phyloP scores from a whole-genome alignment of 331 rosid genomes.

The Acacia pycnantha region DNA sequence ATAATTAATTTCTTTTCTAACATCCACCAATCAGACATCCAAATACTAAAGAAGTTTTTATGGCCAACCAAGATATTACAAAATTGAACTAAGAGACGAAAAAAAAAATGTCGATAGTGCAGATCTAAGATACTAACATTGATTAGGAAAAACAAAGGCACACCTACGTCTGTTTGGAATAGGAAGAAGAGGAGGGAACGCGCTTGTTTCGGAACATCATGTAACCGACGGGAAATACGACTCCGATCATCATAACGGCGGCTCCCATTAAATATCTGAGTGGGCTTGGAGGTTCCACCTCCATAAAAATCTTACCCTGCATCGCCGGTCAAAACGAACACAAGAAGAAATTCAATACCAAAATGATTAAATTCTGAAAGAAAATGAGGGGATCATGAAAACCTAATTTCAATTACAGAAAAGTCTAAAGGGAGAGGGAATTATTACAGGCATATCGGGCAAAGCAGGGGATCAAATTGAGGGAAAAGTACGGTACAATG shows the following conservation, averaged over 20 bases:
- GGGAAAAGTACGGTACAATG: background rate
- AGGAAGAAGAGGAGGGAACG: conserved; percentile 81
- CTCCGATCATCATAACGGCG: conserved; percentile 93
- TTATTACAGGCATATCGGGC: conserved; percentile 61
- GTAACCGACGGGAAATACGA: conserved; percentile 92
- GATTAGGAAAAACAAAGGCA: conserved; percentile 41
- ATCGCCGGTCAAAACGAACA: conserved; percentile 24
- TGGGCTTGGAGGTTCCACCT: conserved; percentile 88
- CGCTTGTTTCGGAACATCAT: conserved; percentile 99
- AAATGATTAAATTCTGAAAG: background rate
- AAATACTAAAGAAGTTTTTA: background rate
- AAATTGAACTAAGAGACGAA: background rate
- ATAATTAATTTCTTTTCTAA: background rate
- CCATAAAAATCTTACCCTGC: conserved; percentile 59
- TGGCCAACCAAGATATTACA: background rate
- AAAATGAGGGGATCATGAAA: background rate
- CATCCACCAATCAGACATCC: background rate
- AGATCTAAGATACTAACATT: background rate
- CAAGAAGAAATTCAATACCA: background rate
- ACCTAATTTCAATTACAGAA: conserved; percentile 10
- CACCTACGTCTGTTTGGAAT: conserved; percentile 99
- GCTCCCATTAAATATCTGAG: conserved; percentile 85
- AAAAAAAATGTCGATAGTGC: background rate
- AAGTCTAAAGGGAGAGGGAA: background rate
- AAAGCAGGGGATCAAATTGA: background rate